A percentile compares a stretch with the other conserved stretches of the same genome.
These are phyloP conservation scores for Aspergillus oerlinghausenensis DNA, from an alignment of 2,329 filamentous ascomycete species.

Conservation along the genomic window DNA sequence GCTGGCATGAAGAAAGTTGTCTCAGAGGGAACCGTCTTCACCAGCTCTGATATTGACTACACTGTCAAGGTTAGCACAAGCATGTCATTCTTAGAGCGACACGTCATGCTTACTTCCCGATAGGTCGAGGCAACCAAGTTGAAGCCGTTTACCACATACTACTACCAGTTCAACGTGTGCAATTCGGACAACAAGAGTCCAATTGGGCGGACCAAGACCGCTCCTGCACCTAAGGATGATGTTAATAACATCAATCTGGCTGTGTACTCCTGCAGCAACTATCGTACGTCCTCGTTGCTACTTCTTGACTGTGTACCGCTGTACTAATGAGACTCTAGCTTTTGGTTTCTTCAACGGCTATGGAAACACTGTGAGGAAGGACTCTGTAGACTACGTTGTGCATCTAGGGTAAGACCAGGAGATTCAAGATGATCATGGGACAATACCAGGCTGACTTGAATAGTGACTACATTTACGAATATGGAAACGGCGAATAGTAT, in stretches of 20 bases:
- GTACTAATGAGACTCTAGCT: constrained; percentile 26
- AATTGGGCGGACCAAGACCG: constrained; percentile 66
- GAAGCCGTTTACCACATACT: constrained; percentile 58
- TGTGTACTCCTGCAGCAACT: constrained; percentile 69
- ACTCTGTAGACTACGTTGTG: constrained; percentile 57
- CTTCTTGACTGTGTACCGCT: background rate
- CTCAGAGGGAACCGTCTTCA: constrained; percentile 59
- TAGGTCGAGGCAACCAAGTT: constrained; percentile 56
- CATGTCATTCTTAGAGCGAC: background rate
- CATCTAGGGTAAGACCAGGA: constrained; percentile 37
- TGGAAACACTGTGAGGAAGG: constrained; percentile 56
- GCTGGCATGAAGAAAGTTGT: constrained; percentile 47
- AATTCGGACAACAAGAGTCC: constrained; percentile 57
- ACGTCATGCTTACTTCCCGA: background rate
- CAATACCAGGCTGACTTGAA: constrained; percentile 2
- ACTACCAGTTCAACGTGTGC: constrained; percentile 68
- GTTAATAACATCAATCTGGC: constrained; percentile 57
- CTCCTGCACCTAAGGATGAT: constrained; percentile 53
- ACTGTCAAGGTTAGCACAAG: constrained; percentile 57
- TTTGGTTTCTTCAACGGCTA: constrained; percentile 59
- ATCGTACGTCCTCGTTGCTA: constrained; percentile 40
- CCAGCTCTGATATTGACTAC: constrained; percentile 69
- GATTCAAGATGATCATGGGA: background rate
- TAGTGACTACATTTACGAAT: constrained; percentile 65
- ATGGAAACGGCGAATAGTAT: constrained; percentile 37